Conservation (phyloP, 371 early-diverging fungal species). For the Mortierella sp. region DNA sequence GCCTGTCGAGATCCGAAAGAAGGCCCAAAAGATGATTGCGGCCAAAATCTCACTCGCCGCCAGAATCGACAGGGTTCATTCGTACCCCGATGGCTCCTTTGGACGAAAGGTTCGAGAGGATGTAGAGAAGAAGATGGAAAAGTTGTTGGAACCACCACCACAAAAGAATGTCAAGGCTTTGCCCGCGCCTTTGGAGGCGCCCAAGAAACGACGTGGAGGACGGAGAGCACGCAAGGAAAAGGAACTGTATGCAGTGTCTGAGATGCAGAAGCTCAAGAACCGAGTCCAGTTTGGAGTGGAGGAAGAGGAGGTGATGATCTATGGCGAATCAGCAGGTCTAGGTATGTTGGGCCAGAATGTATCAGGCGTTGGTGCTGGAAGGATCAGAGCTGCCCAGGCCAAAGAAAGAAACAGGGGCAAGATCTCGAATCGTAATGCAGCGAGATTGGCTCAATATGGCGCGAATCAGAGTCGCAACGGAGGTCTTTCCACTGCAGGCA, state of each 20-base stretch:
- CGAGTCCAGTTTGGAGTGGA: conserved; percentile 92
- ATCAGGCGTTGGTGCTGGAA: conserved; percentile 28
- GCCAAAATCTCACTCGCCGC: conserved; percentile 89
- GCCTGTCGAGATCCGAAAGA: conserved; percentile 81
- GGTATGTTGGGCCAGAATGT: conserved; percentile 78
- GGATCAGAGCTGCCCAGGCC: conserved; percentile 38
- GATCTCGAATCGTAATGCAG: conserved; percentile 47
- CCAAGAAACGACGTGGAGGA: conserved; percentile 92
- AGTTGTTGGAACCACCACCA: conserved; percentile 89
- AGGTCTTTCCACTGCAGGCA: conserved; percentile 73
- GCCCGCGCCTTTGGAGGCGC: conserved; percentile 92
- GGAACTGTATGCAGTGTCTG: conserved; percentile 87
- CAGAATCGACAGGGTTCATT: conserved; percentile 86
- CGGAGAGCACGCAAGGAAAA: conserved; percentile 84
- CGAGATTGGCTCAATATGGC: conserved; percentile 48
- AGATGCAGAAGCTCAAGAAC: conserved; percentile 90
- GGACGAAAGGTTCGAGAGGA: conserved; percentile 82
- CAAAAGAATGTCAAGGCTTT: conserved; percentile 86
- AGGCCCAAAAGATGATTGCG: conserved; percentile 81
- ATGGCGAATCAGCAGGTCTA: conserved; percentile 87
- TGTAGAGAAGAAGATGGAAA: conserved; percentile 88
- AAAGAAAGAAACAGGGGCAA: conserved; percentile 41
- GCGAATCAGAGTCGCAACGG: conserved; percentile 13
- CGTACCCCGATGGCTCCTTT: conserved; percentile 71
- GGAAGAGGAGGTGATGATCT: conserved; percentile 88